phyloP scores from a whole-genome alignment of 306 rosid species.

The Quercus mongolica region DNA sequence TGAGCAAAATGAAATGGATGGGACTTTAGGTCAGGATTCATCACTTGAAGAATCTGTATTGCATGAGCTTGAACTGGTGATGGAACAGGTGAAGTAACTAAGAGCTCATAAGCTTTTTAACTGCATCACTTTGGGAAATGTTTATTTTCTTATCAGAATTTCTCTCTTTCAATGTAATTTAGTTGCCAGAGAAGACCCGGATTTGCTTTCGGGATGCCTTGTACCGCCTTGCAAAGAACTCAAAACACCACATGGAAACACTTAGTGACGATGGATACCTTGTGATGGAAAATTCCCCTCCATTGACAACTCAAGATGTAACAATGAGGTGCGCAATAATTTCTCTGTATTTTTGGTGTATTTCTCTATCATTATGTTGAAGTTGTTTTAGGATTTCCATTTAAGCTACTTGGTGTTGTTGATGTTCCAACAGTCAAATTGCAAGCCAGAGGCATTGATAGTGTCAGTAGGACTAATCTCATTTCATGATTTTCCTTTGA shows the following conservation, averaged over 20 bases:
- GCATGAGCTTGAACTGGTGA: conserved; percentile 52
- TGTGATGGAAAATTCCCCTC: conserved; percentile 15
- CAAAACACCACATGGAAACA: conserved; percentile 20
- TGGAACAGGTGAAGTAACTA: conserved; percentile 43
- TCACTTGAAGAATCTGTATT: conserved; percentile 56
- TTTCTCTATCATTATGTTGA: neutral
- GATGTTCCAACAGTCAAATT: neutral
- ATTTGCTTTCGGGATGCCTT: conserved; percentile 71
- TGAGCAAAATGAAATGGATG: conserved; percentile 29
- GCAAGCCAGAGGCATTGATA: neutral
- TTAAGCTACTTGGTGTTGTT: neutral
- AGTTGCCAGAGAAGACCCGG: conserved; percentile 63
- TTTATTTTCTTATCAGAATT: conserved; percentile 17
- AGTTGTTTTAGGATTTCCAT: neutral
- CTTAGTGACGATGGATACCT: conserved; percentile 28
- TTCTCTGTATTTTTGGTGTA: conserved; percentile 8
- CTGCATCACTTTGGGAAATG: neutral
- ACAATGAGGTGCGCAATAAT: conserved; percentile 38
- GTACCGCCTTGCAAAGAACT: conserved; percentile 69
- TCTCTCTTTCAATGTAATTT: conserved; percentile 1
- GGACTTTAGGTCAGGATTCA: conserved; percentile 25
- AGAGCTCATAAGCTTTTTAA: neutral
- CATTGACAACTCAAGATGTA: conserved; percentile 25
- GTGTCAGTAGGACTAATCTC: neutral
- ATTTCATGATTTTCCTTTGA: neutral